Conservation (phyloP, 257 asterid species). For the Solanum etuberosum region DNA sequence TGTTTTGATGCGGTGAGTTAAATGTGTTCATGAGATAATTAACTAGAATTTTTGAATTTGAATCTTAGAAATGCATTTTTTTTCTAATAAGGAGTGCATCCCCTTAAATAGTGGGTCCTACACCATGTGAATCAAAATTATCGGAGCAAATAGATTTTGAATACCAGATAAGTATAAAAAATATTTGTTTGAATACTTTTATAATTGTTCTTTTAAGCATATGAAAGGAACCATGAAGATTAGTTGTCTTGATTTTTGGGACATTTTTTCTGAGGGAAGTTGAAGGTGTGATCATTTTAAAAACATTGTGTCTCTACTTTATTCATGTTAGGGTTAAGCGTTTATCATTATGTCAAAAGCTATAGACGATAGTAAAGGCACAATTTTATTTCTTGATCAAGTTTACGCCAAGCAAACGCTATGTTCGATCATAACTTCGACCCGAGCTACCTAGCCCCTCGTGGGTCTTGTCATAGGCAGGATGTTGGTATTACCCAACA, state of each 20-base stretch:
- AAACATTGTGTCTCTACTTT: background rate
- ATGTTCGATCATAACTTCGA: background rate
- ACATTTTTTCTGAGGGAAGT: background rate
- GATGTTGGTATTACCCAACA: background rate
- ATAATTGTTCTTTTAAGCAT: background rate
- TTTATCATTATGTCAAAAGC: too few species aligned
- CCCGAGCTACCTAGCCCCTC: background rate
- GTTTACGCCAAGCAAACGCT: too few species aligned
- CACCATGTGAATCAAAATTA: background rate
- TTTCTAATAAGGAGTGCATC: background rate
- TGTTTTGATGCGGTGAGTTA: background rate
- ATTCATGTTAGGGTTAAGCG: background rate
- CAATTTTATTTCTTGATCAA: too few species aligned
- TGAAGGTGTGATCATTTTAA: background rate
- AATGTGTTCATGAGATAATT: background rate
- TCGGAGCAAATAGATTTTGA: background rate
- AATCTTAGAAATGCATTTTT: background rate
- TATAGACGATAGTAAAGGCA: too few species aligned
- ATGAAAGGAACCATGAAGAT: background rate
- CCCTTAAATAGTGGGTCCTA: background rate
- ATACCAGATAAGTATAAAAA: background rate
- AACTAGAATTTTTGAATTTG: background rate
- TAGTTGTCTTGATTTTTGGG: background rate
- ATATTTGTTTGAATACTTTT: background rate
- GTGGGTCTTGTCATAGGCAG: background rate